phyloP scores from a whole-genome alignment of 345 rosid genomes.

The Hibiscus mutabilis region DNA sequence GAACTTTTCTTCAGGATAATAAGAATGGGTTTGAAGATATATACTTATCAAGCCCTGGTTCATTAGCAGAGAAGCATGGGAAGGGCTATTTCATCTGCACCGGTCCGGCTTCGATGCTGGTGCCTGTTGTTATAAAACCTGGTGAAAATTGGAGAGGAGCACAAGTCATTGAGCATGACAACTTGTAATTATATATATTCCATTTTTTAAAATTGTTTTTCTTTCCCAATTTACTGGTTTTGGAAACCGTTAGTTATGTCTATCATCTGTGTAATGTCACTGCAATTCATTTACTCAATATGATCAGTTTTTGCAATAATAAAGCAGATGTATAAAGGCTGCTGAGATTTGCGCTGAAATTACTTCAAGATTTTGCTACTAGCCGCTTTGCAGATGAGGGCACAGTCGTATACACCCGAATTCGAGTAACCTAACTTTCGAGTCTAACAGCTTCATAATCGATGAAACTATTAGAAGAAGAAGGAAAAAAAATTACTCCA shows the following conservation, averaged over 20 bases:
- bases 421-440: neutral
- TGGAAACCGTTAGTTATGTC: neutral
- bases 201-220: neutral
- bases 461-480: neutral
- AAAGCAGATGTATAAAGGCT: neutral
- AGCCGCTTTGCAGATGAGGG: neutral
- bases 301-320: neutral
- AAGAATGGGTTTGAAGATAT: slow-evolving; percentile 67
- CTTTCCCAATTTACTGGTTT: neutral
- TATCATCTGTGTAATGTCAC: neutral
- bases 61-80: slow-evolving; percentile 54
- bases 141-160: slow-evolving; percentile 84
- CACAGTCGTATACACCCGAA: neutral
- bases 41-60: slow-evolving; percentile 48
- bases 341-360: neutral
- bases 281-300: neutral
- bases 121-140: slow-evolving; percentile 52
- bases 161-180: slow-evolving; percentile 84
- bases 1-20: slow-evolving; percentile 80
- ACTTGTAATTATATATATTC: slow-evolving; percentile 39
- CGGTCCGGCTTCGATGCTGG: slow-evolving; percentile 78
- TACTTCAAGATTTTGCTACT: neutral
- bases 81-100: slow-evolving; percentile 66
- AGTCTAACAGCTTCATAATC: neutral
- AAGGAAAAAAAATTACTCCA: neutral